A percentile compares a stretch with the other conserved stretches of the same genome.
Conservation (phyloP, 2,329 filamentous ascomycete genomes). For the Scedosporium aurantiacum region DNA sequence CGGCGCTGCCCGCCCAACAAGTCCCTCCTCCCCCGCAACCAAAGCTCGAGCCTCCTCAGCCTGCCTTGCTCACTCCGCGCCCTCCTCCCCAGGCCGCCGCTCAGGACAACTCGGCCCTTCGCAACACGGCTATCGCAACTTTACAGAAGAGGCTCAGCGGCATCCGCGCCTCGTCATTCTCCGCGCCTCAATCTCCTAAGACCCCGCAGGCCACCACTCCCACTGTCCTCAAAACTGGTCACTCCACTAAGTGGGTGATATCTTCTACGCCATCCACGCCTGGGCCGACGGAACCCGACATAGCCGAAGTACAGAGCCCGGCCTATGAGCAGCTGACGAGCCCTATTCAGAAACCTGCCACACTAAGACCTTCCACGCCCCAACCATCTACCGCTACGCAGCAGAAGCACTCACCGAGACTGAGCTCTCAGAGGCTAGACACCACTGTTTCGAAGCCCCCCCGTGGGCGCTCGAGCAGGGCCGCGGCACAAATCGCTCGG, state of each 20-base stretch:
- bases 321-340: slow-evolving; percentile 45
- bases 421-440: slow-evolving; percentile 9
- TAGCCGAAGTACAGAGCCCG: slow-evolving; percentile 34
- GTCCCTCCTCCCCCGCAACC: slow-evolving; percentile 5
- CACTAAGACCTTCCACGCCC: slow-evolving; percentile 22
- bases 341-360: slow-evolving; percentile 32
- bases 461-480: not conserved
- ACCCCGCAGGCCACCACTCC: slow-evolving; percentile 9
- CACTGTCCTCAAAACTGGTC: slow-evolving; percentile 21
- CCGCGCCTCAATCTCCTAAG: slow-evolving; percentile 4
- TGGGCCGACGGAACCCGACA: slow-evolving; percentile 19
- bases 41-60: slow-evolving; percentile 4
- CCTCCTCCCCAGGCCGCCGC: not conserved
- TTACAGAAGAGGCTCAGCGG: slow-evolving; percentile 1
- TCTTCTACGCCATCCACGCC: slow-evolving; percentile 49
- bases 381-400: slow-evolving; percentile 19
- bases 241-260: slow-evolving; percentile 49
- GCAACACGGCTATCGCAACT: slow-evolving; percentile 2
- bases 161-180: slow-evolving; percentile 1
- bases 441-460: slow-evolving; percentile 3
- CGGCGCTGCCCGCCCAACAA: not conserved
- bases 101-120: not conserved
- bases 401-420: slow-evolving; percentile 14
- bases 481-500: slow-evolving; percentile 1
- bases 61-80: not conserved